Conservation (phyloP, 352 stramenopile genomes). For the Globisporangium lucens region DNA sequence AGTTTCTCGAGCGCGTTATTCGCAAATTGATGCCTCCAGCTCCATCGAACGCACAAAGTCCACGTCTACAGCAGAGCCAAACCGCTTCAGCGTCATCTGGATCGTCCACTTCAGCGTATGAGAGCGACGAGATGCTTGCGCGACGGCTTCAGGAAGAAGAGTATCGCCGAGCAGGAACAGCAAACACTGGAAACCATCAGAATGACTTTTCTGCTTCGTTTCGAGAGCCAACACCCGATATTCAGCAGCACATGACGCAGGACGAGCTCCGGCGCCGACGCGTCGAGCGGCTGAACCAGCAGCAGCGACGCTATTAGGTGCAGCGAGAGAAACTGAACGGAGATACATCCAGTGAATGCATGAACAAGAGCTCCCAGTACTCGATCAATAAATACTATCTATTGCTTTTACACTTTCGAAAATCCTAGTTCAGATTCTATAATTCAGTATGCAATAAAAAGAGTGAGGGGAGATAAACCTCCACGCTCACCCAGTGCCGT, state of each 20-base stretch:
- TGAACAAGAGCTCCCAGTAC: background rate
- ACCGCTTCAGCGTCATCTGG: background rate
- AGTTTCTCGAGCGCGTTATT: constrained; percentile 1
- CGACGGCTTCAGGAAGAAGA: constrained; percentile 29
- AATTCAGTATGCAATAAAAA: background rate
- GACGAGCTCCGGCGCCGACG: constrained; percentile 32
- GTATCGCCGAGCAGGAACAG: constrained; percentile 5
- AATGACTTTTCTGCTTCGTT: background rate
- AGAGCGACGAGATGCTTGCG: constrained; percentile 22
- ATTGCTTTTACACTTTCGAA: background rate
- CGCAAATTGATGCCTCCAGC: background rate
- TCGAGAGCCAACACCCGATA: background rate
- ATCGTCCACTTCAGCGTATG: background rate
- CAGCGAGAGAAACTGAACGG: too few relatives aligned
- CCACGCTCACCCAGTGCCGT: background rate
- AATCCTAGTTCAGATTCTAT: background rate
- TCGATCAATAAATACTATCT: background rate
- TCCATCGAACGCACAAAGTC: background rate
- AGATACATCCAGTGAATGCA: background rate
- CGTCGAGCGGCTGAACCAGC: constrained; percentile 20
- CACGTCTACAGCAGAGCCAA: background rate
- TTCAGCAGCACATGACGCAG: constrained; percentile 13
- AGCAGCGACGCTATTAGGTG: background rate
- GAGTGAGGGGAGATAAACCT: background rate
- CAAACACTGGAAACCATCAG: background rate